These are phyloP conservation scores for Incumbomyces delicatus DNA, from an alignment of 2,329 filamentous ascomycete genomes.

Conservation along the genomic window DNA sequence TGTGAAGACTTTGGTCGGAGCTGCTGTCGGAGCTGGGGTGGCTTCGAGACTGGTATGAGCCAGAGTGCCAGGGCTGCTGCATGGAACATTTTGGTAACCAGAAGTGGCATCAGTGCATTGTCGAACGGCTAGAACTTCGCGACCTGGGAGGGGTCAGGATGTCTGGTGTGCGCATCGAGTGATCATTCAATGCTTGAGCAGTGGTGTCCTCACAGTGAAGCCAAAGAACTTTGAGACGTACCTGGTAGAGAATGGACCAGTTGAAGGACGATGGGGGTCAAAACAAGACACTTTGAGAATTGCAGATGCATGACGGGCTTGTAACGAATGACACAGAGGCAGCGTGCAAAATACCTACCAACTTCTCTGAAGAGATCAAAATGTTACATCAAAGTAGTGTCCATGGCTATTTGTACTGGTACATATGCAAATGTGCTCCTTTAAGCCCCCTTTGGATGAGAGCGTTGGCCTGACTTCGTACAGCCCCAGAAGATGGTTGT, in stretches of 20 bases:
- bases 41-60: background rate
- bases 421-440: background rate
- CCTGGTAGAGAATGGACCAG: conserved; percentile 1
- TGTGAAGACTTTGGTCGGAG: background rate
- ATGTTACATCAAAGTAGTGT: background rate
- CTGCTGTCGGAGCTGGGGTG: background rate
- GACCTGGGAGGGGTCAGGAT: background rate
- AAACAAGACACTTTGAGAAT: background rate
- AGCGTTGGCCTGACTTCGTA: too few relatives aligned
- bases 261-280: background rate
- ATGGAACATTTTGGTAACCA: background rate
- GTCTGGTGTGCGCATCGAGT: background rate
- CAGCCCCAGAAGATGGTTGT: too few relatives aligned
- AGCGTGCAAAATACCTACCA: background rate
- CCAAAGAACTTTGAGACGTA: background rate
- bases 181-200: background rate
- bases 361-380: background rate
- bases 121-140: background rate
- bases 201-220: background rate
- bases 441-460: too few relatives aligned
- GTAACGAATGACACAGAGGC: conserved; percentile 2
- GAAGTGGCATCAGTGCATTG: background rate
- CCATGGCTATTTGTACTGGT: conserved; percentile 1
- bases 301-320: background rate
- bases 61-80: background rate